Conservation (phyloP, 495 filamentous ascomycete genomes). For the Parachaetomium inaequale region DNA sequence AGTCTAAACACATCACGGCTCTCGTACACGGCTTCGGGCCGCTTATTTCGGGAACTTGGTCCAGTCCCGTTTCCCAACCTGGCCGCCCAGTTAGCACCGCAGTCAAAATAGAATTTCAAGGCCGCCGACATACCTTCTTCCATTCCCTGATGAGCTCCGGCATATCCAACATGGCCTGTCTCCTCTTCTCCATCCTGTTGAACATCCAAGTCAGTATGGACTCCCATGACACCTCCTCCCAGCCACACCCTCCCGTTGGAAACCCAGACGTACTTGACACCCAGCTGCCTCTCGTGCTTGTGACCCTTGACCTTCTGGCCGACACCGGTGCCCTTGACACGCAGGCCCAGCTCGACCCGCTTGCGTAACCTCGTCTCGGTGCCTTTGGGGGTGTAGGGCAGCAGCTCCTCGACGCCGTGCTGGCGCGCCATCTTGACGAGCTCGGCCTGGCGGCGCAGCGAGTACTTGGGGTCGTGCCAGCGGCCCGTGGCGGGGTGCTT, state of each 20-base stretch:
- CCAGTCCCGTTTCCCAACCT: slow-evolving; percentile 86
- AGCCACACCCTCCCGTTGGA: not conserved
- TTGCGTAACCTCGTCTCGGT: slow-evolving; percentile 63
- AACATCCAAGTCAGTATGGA: slow-evolving; percentile 26
- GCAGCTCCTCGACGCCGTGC: slow-evolving; percentile 76
- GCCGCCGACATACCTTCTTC: slow-evolving; percentile 69
- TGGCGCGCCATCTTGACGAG: slow-evolving; percentile 79
- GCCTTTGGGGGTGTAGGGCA: slow-evolving; percentile 75
- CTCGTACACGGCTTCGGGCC: not conserved
- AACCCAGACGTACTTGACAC: slow-evolving; percentile 55
- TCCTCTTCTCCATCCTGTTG: slow-evolving; percentile 76
- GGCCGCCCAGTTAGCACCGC: slow-evolving; percentile 17
- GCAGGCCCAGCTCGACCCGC: slow-evolving; percentile 67
- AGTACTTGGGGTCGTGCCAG: slow-evolving; percentile 79
- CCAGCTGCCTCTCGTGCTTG: slow-evolving; percentile 82
- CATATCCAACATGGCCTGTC: slow-evolving; percentile 92
- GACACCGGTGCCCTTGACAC: slow-evolving; percentile 84
- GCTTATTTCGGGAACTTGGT: slow-evolving; percentile 77
- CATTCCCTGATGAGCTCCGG: slow-evolving; percentile 82
- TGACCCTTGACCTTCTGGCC: slow-evolving; percentile 95
- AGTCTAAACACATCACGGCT: slow-evolving; percentile 21
- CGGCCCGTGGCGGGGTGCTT: slow-evolving; percentile 67
- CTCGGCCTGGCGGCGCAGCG: slow-evolving; percentile 83
- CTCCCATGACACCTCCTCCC: slow-evolving; percentile 1
- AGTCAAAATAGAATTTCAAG: not conserved